A percentile compares a stretch with the other conserved stretches of the same genome.
phyloP scores from a whole-genome alignment of 352 stramenopile genomes.

The Phytopythium mirpurense region DNA sequence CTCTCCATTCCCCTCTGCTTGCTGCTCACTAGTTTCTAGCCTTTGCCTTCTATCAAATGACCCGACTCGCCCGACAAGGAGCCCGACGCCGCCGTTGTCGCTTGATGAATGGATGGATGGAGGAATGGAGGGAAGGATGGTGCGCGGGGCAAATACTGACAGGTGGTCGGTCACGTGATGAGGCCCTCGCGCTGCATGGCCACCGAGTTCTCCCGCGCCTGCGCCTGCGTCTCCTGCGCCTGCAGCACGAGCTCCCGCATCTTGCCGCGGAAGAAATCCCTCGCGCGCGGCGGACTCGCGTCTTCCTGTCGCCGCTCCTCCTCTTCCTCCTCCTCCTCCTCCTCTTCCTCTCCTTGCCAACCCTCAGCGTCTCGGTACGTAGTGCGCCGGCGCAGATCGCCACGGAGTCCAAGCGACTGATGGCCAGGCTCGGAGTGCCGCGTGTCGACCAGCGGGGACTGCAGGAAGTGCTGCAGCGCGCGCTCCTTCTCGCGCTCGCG shows the following conservation, averaged over 20 bases:
- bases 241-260: slow-evolving; percentile 68
- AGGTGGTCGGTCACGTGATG: slow-evolving; percentile 17
- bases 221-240: slow-evolving; percentile 62
- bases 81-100: no score
- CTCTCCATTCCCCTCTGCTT: background rate
- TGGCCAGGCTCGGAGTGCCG: slow-evolving; percentile 36
- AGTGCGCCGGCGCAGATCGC: background rate
- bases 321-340: slow-evolving; percentile 13
- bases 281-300: slow-evolving; percentile 5
- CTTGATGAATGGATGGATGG: no score
- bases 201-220: slow-evolving; percentile 55
- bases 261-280: slow-evolving; percentile 52
- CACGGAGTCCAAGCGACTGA: slow-evolving; percentile 5
- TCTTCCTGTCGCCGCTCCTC: slow-evolving; percentile 2
- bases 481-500: slow-evolving; percentile 39
- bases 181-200: slow-evolving; percentile 43
- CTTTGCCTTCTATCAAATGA: no score
- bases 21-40: background rate
- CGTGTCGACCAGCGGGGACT: slow-evolving; percentile 35
- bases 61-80: no score
- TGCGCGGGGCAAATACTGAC: background rate
- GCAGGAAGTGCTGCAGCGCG: slow-evolving; percentile 50
- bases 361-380: slow-evolving; percentile 18
- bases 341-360: slow-evolving; percentile 13
- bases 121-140: background rate